phyloP scores from a whole-genome alignment of 1,284 basidiomycete species.

The Clitocybe nebularis region DNA sequence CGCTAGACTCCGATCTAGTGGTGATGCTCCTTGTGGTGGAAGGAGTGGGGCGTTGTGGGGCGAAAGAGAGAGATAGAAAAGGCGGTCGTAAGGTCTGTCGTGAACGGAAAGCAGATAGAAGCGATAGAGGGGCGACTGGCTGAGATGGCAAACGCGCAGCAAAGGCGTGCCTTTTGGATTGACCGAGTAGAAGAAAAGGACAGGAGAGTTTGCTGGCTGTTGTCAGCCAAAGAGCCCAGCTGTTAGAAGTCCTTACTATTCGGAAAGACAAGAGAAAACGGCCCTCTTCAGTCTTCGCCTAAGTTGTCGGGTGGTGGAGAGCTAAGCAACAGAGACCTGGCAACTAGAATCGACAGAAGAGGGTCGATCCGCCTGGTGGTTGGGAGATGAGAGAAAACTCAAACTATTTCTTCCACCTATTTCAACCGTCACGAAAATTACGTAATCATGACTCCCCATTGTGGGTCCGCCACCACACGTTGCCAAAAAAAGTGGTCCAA shows the following conservation, averaged over 20 bases:
- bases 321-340: slow-evolving; percentile 36
- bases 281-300: slow-evolving; percentile 38
- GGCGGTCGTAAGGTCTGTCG: slow-evolving; percentile 58
- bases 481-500: background rate
- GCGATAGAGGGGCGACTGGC: slow-evolving; percentile 26
- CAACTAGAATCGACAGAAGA: slow-evolving; percentile 40
- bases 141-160: slow-evolving; percentile 78
- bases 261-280: slow-evolving; percentile 23
- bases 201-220: slow-evolving; percentile 27
- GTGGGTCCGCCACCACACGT: slow-evolving; percentile 1
- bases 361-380: slow-evolving; percentile 41
- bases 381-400: too few relatives aligned
- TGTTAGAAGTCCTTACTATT: slow-evolving; percentile 23
- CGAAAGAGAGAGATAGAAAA: slow-evolving; percentile 33
- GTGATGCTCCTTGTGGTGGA: slow-evolving; percentile 30
- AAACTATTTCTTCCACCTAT: slow-evolving; percentile 11
- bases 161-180: slow-evolving; percentile 84
- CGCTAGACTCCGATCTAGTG: slow-evolving; percentile 34
- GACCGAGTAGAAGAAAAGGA: slow-evolving; percentile 28
- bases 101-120: slow-evolving; percentile 32
- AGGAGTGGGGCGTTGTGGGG: slow-evolving; percentile 32
- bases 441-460: slow-evolving; percentile 16
- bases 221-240: slow-evolving; percentile 26
- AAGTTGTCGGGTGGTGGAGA: slow-evolving; percentile 32
- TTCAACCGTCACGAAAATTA: slow-evolving; percentile 17